A percentile compares a stretch with the other conserved stretches of the same genome.
Evolutionary conservation across 441 rosid genomes (phyloP).

Genomic region (Geranium incanum): DNA sequence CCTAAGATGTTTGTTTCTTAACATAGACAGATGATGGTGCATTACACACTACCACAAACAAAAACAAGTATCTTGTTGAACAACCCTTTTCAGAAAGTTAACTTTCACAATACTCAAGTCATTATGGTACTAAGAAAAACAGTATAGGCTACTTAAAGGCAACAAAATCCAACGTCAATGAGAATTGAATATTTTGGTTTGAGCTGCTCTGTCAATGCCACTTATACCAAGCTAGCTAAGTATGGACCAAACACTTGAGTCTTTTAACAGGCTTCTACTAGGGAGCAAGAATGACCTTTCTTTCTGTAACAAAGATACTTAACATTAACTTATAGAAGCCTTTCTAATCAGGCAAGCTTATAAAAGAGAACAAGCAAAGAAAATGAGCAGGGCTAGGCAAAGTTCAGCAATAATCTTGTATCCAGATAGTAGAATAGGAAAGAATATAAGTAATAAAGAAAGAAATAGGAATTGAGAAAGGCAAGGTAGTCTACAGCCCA

Average conservation of each 20-base stretch:
- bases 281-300: background rate
- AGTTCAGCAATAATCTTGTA: background rate
- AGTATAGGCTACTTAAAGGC: background rate
- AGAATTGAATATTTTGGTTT: background rate
- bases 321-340: too few relatives aligned
- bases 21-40: background rate
- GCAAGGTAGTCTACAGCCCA: background rate
- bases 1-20: background rate
- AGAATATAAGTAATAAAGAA: too few relatives aligned
- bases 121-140: background rate
- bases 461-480: background rate
- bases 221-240: background rate
- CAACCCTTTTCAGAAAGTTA: background rate
- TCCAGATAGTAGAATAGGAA: background rate
- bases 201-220: background rate
- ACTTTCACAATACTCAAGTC: background rate
- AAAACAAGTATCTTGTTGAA: background rate
- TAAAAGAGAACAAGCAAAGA: too few relatives aligned
- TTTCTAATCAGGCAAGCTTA: too few relatives aligned
- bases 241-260: background rate
- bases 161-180: background rate
- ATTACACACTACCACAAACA: background rate
- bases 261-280: too few relatives aligned
- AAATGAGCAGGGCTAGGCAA: background rate
- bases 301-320: background rate